Evolutionary conservation across 495 filamentous ascomycete genomes (phyloP).

Genomic region (Penicillium malachiteum): DNA sequence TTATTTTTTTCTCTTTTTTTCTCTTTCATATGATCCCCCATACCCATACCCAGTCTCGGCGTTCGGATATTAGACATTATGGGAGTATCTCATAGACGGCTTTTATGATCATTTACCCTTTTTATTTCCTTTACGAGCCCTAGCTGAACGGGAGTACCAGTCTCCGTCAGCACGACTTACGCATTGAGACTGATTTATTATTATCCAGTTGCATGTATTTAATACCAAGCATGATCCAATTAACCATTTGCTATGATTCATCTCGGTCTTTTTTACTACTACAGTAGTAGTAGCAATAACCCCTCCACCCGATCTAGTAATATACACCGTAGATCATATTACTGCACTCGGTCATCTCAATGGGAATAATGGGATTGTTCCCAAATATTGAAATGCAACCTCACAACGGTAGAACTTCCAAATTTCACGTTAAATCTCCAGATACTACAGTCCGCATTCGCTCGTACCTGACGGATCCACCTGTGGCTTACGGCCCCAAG

Average conservation of each 20-base stretch:
- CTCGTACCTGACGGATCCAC: not conserved
- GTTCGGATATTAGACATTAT: conserved; percentile 25
- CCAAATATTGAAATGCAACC: conserved; percentile 11
- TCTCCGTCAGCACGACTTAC: conserved; percentile 18
- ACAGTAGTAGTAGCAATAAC: no score
- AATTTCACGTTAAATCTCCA: no score
- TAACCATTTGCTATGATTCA: not conserved
- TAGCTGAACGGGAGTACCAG: conserved; percentile 10
- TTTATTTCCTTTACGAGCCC: conserved; percentile 12
- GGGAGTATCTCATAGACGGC: conserved; percentile 18
- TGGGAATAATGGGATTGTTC: not conserved
- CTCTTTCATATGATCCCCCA: not conserved
- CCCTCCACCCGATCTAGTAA: conserved; percentile 1
- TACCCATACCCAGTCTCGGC: conserved; percentile 8
- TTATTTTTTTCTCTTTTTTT: not conserved
- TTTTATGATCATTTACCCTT: conserved; percentile 26
- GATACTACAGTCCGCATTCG: conserved; percentile 3
- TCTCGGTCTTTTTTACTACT: not conserved
- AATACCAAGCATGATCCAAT: not conserved
- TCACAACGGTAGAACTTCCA: not conserved
- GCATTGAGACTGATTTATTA: not conserved
- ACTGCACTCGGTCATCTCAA: not conserved
- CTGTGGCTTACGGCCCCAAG: not conserved
- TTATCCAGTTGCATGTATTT: not conserved
- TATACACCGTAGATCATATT: not conserved